Base-by-base conservation (phyloP, 2,329 filamentous ascomycete genomes). In the Colletotrichum sp. region DNA sequence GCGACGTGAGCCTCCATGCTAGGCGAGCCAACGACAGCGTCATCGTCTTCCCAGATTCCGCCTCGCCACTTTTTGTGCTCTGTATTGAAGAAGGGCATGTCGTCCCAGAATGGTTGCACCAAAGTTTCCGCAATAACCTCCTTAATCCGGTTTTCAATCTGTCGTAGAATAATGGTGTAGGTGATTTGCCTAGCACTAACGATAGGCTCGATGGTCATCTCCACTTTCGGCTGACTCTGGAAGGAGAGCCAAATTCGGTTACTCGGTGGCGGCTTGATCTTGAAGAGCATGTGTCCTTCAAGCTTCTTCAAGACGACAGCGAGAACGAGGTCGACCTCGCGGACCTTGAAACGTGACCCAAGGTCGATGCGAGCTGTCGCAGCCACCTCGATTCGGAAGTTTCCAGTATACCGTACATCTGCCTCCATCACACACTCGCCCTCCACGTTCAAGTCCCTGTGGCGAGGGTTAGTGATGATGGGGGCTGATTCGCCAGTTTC, bases 231-330 rank as follows among this genome's bases (percentile, higher is more conserved):
- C 89, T 96, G 95, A n/a, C 92, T 92, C 82, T 98, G 95, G 82
- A 99, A 99, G 1, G 96, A 94, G 79, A 99, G 92, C 97, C 97
- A 99, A n/a, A 98, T 84, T 55, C 97, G 92, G 83, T 99, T 99
- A 84, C 96, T 98, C 1, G 97, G 97, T 19, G 96, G 95, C 8
- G 97, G 95, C 84, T 99, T 99, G 84, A 99, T 93, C 81, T 95
- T 94, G 81, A 98, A 89, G 34, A 98, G 86, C 62, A 95, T 86
- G 80, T 98, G 96, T 0, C 97, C 97, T 80, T 98, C 95, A 2
- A 99, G 87, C 80, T 93, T 95, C 82, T 95, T 96, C 72, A 98
- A 84, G 1, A 97, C 94, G 5, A 96, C 95, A 5, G 97, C 95
- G 44, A 99, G 90, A 12, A 98, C 90, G 67, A 99, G 89, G 77